These are phyloP conservation scores for Rhodofomes roseus DNA, from an alignment of 1,284 basidiomycete species.

Conservation along the genomic window DNA sequence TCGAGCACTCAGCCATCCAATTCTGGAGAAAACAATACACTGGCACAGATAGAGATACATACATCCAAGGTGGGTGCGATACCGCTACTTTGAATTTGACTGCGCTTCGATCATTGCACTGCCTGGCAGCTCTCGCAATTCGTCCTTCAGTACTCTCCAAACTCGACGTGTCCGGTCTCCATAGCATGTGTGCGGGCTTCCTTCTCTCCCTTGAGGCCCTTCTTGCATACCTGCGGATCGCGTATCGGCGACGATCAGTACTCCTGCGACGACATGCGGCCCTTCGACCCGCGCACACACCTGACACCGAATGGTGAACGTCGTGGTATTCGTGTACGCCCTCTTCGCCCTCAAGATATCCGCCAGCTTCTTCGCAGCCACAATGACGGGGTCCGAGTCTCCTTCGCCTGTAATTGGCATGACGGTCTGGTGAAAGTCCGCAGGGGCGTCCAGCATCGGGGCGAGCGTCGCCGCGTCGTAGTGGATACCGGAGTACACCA, in stretches of 20 bases:
- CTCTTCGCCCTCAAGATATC: conserved; percentile 67
- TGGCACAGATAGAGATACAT: background rate
- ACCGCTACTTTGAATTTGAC: background rate
- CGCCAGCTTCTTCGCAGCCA: conserved; percentile 71
- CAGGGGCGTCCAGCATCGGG: conserved; percentile 69
- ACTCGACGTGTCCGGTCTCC: conserved; percentile 81
- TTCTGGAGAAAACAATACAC: too few species aligned
- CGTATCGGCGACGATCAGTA: conserved; percentile 11
- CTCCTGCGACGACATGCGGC: background rate
- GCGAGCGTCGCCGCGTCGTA: conserved; percentile 87
- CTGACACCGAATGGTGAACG: conserved; percentile 85
- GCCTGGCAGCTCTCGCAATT: background rate
- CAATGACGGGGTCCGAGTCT: conserved; percentile 53
- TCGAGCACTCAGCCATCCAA: background rate
- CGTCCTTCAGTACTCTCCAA: conserved; percentile 75
- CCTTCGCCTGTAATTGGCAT: conserved; percentile 57
- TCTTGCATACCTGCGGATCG: conserved; percentile 54
- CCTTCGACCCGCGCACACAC: conserved; percentile 33
- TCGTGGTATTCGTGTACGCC: conserved; percentile 88
- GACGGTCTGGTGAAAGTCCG: conserved; percentile 86
- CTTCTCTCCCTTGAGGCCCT: conserved; percentile 89
- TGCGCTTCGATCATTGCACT: background rate
- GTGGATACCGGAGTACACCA: conserved; percentile 92
- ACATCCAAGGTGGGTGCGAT: background rate
- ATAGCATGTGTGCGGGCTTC: conserved; percentile 85